These are phyloP conservation scores for Sarocladiaceae sp. DNA, from an alignment of 2,329 filamentous ascomycete species.

Conservation along the genomic window DNA sequence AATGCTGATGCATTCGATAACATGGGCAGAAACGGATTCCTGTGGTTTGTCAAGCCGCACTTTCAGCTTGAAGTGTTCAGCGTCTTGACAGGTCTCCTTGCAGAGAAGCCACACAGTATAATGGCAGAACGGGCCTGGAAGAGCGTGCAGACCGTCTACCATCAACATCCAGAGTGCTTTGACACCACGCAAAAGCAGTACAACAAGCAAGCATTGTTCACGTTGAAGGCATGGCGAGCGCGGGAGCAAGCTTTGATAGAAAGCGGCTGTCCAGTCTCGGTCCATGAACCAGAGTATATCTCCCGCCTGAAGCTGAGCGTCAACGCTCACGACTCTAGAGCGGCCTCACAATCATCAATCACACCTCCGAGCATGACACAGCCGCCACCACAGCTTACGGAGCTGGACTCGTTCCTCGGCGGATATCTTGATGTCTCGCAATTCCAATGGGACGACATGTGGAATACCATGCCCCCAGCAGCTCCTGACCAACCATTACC, in stretches of 20 bases:
- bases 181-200: slow-evolving; percentile 43
- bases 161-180: slow-evolving; percentile 45
- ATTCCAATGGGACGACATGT: slow-evolving; percentile 32
- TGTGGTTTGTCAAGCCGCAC: slow-evolving; percentile 51
- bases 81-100: slow-evolving; percentile 51
- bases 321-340: slow-evolving; percentile 32
- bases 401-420: slow-evolving; percentile 40
- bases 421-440: slow-evolving; percentile 38
- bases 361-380: slow-evolving; percentile 23
- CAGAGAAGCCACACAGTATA: slow-evolving; percentile 40
- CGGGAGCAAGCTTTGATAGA: slow-evolving; percentile 39
- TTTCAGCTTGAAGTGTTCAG: slow-evolving; percentile 54
- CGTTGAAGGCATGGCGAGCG: slow-evolving; percentile 49
- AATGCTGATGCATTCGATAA: slow-evolving; percentile 39
- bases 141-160: slow-evolving; percentile 41
- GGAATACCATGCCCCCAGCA: not conserved
- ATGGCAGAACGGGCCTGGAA: slow-evolving; percentile 52
- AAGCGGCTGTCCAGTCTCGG: slow-evolving; percentile 29
- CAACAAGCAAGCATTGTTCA: slow-evolving; percentile 39
- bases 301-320: slow-evolving; percentile 38
- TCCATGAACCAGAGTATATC: slow-evolving; percentile 43
- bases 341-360: slow-evolving; percentile 23
- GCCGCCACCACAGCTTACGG: slow-evolving; percentile 20
- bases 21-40: slow-evolving; percentile 41
- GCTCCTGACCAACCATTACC: not conserved